Evolutionary conservation across 208 protist species (phyloP).

Genomic region (Leptomonas pyrrhocoris): DNA sequence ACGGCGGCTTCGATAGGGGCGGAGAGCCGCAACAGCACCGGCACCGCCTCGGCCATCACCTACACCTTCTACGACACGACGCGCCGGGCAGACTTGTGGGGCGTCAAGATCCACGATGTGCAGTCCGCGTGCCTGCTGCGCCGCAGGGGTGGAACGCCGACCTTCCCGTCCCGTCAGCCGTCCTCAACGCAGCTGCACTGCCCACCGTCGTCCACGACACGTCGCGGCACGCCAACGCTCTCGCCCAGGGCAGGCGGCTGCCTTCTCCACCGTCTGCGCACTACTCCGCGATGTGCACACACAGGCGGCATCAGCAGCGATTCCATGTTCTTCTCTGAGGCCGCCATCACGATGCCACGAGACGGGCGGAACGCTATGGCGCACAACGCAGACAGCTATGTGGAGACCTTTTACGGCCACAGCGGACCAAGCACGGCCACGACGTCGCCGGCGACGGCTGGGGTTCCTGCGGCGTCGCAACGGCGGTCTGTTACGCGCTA

Average conservation of each 20-base stretch:
- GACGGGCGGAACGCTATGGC: constrained; percentile 2
- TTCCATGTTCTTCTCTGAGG: neutral
- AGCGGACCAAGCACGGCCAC: neutral
- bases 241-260: constrained; percentile 7
- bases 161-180: neutral
- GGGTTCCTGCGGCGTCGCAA: neutral
- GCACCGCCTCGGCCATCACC: constrained; percentile 11
- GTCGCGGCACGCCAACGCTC: neutral
- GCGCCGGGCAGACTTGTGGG: constrained; percentile 55
- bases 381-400: neutral
- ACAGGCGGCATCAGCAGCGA: constrained; percentile 2
- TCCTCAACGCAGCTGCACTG: constrained; percentile 9
- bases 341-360: neutral
- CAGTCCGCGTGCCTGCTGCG: constrained; percentile 3
- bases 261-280: constrained; percentile 31
- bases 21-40: neutral
- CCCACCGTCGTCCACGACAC: constrained; percentile 2
- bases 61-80: constrained; percentile 44
- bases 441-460: neutral
- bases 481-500: constrained; percentile 1
- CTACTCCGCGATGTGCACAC: constrained; percentile 19
- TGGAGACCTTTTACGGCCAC: constrained; percentile 3
- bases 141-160: neutral
- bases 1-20: constrained; percentile 1
- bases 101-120: constrained; percentile 40